Evolutionary conservation across 73 alveolate species (phyloP), one percentile per base, ranked within the genome.

Genomic region (Stentor coeruleus): DNA sequence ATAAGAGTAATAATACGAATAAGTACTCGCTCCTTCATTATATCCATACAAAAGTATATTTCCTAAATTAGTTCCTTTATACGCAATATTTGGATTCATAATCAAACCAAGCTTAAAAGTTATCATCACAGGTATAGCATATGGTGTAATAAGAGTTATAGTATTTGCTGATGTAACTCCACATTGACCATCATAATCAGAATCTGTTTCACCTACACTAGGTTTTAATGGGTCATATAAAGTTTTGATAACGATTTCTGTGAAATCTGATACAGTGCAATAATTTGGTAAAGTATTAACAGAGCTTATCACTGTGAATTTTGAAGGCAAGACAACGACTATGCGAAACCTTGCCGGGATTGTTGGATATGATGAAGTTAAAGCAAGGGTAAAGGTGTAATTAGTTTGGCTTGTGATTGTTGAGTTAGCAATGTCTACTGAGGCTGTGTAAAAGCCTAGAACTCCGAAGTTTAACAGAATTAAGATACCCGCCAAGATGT

Each of bases 281-380:
- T 20, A 20, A 31, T 40, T 33, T 26, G 79, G 79, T 20, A 66
- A 31, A 0, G 79, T 28, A 2, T 33, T 33, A 20, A 66, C 33
- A 20, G 79, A 31, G 15, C 37, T 40, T 0, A 26, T 31, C n/a
- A 66, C 36, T 26, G n/a, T 26, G 2, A 66, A 33, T 66, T 20
- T 20, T 1, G 79, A 0, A 20, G 79, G 79, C 39, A 66, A 2
- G 39, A 66, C 37, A 20, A 66, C 33, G n/a, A 26, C 79, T 15
- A 31, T 31, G 49, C 33, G n/a, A 31, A 66, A 66, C 39, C 79
- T 31, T 26, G 79, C 79, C 0, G 79, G 79, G 33, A 66, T 31
- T 20, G n/a, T 26, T 26, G 39, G 36, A 2, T 20, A 31, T 26
- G 42, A 26, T 26, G n/a, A 26, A 31, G 79, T 66, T 2, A 66